Evolutionary conservation across 2,329 filamentous ascomycete genomes (phyloP).

Genomic region (Cercospora nicotianae): DNA sequence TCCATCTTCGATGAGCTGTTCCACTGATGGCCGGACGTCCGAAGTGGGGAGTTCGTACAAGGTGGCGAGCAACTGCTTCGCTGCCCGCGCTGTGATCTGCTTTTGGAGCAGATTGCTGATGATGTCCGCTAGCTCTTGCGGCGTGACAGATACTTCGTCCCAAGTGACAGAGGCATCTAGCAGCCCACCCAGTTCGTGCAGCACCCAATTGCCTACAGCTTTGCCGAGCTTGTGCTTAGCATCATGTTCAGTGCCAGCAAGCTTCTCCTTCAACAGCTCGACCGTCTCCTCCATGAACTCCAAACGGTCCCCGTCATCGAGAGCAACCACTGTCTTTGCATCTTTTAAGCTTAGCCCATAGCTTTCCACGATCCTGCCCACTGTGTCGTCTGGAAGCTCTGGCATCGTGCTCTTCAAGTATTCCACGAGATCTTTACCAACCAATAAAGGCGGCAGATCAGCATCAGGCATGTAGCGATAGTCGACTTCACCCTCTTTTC

Average conservation of each 20-base stretch:
- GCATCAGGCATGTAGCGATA: slow-evolving; percentile 99
- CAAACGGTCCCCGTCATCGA: slow-evolving; percentile 76
- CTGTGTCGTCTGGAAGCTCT: slow-evolving; percentile 64
- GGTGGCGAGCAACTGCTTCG: slow-evolving; percentile 59
- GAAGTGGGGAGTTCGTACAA: slow-evolving; percentile 45
- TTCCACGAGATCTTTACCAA: slow-evolving; percentile 67
- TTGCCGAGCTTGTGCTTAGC: slow-evolving; percentile 45
- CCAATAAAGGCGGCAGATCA: slow-evolving; percentile 76
- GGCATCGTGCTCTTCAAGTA: slow-evolving; percentile 66
- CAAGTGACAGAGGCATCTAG: slow-evolving; percentile 43
- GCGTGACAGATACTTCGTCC: slow-evolving; percentile 43
- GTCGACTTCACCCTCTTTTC: slow-evolving; percentile 95
- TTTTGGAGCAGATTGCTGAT: slow-evolving; percentile 44
- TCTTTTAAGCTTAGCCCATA: slow-evolving; percentile 78
- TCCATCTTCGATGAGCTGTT: slow-evolving; percentile 58
- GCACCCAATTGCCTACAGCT: slow-evolving; percentile 59
- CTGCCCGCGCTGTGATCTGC: slow-evolving; percentile 55
- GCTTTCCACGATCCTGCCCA: slow-evolving; percentile 55
- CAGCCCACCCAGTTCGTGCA: slow-evolving; percentile 54
- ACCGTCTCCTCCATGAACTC: slow-evolving; percentile 78
- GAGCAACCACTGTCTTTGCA: slow-evolving; percentile 71
- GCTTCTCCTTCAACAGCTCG: slow-evolving; percentile 42
- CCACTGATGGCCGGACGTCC: slow-evolving; percentile 42
- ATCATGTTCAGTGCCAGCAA: slow-evolving; percentile 32
- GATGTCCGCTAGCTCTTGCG: slow-evolving; percentile 46